Base-by-base conservation (phyloP, 176 grass and related monocot species). In the Luzula sylvatica region DNA sequence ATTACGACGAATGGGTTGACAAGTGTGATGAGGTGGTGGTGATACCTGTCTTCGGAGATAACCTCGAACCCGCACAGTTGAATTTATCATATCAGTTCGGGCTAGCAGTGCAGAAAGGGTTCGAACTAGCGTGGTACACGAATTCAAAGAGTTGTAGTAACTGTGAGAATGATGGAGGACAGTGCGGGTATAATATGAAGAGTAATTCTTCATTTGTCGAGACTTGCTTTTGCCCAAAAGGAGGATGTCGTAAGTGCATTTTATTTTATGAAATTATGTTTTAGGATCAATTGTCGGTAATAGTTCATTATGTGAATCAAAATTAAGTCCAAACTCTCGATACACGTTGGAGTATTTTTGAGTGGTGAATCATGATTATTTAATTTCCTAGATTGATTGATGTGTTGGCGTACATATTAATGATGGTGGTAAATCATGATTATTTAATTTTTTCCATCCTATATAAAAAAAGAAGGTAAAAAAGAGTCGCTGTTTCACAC, bases 171-270 rank as follows among this genome's bases (percentile, higher is more conserved):
- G 5, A 3, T 3, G 43, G 26, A 30, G 60, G 60, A 11, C 16
- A 64, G 43, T 64, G 60, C 60, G 43, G 16, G 23, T 64, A 64
- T 46, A 50, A 50, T 30, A 27, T 38, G 1, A 64, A 22, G 3
- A 49, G 9, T n/a, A 14, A 64, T 16, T 32, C 15, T 3, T 47
- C 8, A 14, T 64, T 28, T 27, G 30, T 50, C 43, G 15, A 5
- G 8, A 64, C 43, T 0, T 64, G 60, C 20, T 64, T 50, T 18
- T 32, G 15, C 23, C 11, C 13, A 3, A 0, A 32, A 15, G 52
- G 52, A 11, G 28, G 13, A 12, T 46, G 41, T n/a, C 38, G 58
- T 64, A 64, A 7, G 60, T 64, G 28, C 17, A 20, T 20, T 32
- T 30, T 47, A 26, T 20, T 63, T 45, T n/a, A n/a, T n/a, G n/a